Percentiles rank a stretch among this genome's conserved stretches.
These are phyloP conservation scores for Plasmodium vivax DNA, from an alignment of 169 alveolate species.

Conservation along the genomic window DNA sequence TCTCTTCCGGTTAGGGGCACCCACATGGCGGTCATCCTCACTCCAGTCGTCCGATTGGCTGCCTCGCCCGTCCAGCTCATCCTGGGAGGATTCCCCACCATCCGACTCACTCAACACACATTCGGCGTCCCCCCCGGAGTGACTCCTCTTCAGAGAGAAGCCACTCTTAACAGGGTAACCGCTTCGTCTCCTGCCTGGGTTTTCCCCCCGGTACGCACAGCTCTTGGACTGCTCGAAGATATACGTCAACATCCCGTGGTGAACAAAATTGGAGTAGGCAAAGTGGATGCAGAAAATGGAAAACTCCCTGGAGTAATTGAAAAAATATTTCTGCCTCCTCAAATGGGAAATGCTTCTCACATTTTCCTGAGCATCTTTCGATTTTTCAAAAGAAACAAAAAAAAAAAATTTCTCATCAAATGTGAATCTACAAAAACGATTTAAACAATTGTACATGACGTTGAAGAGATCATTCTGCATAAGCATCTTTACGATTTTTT, in stretches of 20 bases:
- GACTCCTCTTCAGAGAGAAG: neutral
- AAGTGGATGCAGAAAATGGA: conserved; percentile 28
- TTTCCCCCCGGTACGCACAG: neutral
- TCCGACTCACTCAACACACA: neutral
- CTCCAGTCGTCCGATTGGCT: neutral
- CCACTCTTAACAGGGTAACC: neutral
- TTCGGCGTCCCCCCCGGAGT: neutral
- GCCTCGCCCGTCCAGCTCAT: neutral
- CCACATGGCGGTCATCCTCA: neutral
- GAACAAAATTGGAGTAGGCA: conserved; percentile 40
- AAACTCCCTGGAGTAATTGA: conserved; percentile 13
- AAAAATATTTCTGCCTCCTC: conserved; percentile 23
- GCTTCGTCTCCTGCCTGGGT: neutral
- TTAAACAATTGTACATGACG: conserved; percentile 14
- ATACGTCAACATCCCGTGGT: conserved; percentile 35
- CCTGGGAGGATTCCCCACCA: neutral
- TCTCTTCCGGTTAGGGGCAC: neutral
- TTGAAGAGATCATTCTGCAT: conserved; percentile 26
- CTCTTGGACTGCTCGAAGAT: conserved; percentile 9
- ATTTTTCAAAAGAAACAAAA: neutral
- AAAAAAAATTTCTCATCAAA: conserved; percentile 29
- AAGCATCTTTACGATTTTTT: neutral
- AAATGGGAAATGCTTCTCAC: conserved; percentile 9
- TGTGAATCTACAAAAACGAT: conserved; percentile 16
- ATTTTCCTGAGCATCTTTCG: conserved; percentile 2